phyloP scores from a whole-genome alignment of 192 early-diverging fungal genomes.

The Rhizoclosmatium globosum region DNA sequence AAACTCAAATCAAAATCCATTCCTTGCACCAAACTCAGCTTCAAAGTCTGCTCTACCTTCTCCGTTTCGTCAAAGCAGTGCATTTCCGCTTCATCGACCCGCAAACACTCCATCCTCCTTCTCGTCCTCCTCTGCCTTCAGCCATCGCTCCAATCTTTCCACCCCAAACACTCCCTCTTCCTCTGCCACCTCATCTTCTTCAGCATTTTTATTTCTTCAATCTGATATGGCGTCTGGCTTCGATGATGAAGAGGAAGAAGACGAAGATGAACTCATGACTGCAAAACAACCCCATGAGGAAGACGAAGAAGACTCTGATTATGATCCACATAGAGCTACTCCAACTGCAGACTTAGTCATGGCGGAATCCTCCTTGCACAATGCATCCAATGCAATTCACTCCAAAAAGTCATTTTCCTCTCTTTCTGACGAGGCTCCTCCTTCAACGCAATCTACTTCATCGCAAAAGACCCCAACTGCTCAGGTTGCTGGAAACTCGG shows the following conservation, averaged over 20 bases:
- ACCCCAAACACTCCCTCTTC: background rate
- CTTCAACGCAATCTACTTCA: background rate
- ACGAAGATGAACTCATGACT: background rate
- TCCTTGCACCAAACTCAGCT: background rate
- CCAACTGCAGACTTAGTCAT: slow-evolving; percentile 2
- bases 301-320: background rate
- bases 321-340: background rate
- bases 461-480: background rate
- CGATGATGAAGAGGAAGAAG: background rate
- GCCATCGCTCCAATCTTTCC: background rate
- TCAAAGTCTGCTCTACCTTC: background rate
- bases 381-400: background rate
- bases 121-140: background rate
- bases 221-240: background rate
- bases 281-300: background rate
- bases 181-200: background rate
- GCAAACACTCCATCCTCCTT: background rate
- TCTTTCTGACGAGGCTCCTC: background rate
- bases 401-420: background rate
- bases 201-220: background rate
- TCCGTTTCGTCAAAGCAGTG: background rate
- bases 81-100: background rate
- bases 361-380: background rate
- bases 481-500: background rate
- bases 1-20: background rate